Base-by-base conservation (phyloP, 2,329 filamentous ascomycete species). In the Biscogniauxia sp. region DNA sequence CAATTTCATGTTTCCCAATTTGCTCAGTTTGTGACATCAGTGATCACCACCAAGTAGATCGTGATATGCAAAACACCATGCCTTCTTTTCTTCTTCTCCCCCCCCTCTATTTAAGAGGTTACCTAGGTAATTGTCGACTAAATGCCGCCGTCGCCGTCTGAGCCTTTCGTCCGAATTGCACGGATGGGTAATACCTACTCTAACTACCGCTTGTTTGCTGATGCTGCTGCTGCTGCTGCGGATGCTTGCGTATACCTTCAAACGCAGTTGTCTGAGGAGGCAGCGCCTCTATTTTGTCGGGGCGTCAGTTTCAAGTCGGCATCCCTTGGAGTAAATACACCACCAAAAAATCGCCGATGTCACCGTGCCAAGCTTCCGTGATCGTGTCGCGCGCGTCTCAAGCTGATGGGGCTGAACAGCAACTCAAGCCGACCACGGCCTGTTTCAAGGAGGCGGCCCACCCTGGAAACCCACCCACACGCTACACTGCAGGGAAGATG, bases 371-470 rank as follows among this genome's bases (percentile, higher is more conserved):
- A 61, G 59, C 32, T 26, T 51, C 51, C 55, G 53, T 41, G 45
- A 53, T 56, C 26, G 57, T 60, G 56, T 56, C 51, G 57, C 59
- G 55, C 51, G 26, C 57, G 65, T 66, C 63, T 64, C 62, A 63
- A 64, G 20, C 28, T 37, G 55, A 64, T 65, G 63, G 65, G 61
- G 60, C 64, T 6, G 45, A 23, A 61, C 51, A 59, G 61, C 37
- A 61, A 61, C 55, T 64, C 19, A 19, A 63, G 54, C 52, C 56
- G 63, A 53, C 25, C 45, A 50, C 59, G 56, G 50, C 51, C 53
- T 58, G 52, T 60, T 61, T 59, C 64, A 67, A 65, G 64, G 61
- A 55, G 55, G 19, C 51, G 50, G 58, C 49, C 58, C 58, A 20
- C 50, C 19, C 55, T 37, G n/a, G 6, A 25, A 61, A 56, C 50